Conservation (phyloP, 2,329 filamentous ascomycete genomes). For the Talaromyces marneffei region DNA sequence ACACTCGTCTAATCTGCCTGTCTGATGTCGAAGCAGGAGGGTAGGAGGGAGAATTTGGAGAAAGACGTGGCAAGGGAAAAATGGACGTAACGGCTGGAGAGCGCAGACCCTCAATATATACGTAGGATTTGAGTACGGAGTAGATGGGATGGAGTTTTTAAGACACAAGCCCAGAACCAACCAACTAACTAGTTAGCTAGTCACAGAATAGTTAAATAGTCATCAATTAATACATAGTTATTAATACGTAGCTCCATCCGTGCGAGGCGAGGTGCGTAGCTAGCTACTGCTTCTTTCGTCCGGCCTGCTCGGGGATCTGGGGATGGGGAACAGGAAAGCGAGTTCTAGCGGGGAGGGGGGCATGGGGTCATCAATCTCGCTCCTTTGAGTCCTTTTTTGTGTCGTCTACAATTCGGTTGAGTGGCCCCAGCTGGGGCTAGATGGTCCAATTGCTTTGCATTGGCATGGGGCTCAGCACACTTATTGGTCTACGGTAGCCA, state of each 20-base stretch:
- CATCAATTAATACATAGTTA: neutral
- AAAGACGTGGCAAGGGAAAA: neutral
- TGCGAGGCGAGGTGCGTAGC: neutral
- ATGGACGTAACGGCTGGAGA: neutral
- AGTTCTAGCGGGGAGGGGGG: neutral
- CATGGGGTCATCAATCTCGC: neutral
- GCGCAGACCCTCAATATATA: conserved; percentile 3
- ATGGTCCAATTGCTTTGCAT: neutral
- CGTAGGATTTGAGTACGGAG: neutral
- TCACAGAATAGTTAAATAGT: neutral
- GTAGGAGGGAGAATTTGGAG: neutral
- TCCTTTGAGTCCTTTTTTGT: neutral
- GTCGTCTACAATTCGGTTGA: neutral
- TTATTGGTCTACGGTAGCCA: neutral
- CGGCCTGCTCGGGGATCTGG: neutral
- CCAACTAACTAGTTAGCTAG: neutral
- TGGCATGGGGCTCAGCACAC: neutral
- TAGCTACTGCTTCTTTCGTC: neutral
- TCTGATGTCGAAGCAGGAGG: neutral
- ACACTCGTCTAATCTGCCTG: neutral
- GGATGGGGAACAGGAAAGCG: neutral
- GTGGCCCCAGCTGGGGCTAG: neutral
- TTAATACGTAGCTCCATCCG: neutral
- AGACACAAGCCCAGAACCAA: neutral
- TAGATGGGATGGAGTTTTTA: neutral